phyloP scores from a whole-genome alignment of 129 eudicot species.

The Logfia minima region DNA sequence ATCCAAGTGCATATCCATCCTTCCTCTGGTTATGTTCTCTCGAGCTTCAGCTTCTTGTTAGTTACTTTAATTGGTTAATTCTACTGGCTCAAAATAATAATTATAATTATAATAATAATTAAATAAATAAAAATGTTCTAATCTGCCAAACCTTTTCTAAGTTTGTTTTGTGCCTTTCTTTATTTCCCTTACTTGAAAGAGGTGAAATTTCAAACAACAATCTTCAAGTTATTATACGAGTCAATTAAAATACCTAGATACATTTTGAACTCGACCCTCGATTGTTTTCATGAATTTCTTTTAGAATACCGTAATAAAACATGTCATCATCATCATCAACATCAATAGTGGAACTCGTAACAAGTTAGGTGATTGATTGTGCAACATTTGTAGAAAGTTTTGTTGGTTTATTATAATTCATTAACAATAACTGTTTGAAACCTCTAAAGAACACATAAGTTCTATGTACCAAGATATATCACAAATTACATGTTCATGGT shows the following conservation, averaged over 20 bases:
- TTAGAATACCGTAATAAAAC: background rate
- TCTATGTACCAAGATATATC: conserved; percentile 11
- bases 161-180: too few species aligned
- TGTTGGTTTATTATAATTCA: background rate
- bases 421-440: background rate
- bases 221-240: background rate
- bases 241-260: background rate
- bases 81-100: too few species aligned
- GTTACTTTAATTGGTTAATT: too few species aligned
- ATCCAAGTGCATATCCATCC: background rate
- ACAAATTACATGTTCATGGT: conserved; percentile 19
- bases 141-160: too few species aligned
- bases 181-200: too few species aligned
- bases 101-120: too few species aligned
- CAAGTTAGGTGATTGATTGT: background rate
- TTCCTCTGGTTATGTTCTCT: too few species aligned
- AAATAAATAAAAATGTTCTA: too few species aligned
- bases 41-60: too few species aligned
- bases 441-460: background rate
- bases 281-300: background rate
- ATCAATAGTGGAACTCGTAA: background rate
- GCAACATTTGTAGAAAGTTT: background rate
- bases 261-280: background rate
- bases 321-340: background rate
- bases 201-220: background rate